These are phyloP conservation scores for Mycosphaerelloides madeirae DNA, from an alignment of 2,329 filamentous ascomycete species.

Conservation along the genomic window DNA sequence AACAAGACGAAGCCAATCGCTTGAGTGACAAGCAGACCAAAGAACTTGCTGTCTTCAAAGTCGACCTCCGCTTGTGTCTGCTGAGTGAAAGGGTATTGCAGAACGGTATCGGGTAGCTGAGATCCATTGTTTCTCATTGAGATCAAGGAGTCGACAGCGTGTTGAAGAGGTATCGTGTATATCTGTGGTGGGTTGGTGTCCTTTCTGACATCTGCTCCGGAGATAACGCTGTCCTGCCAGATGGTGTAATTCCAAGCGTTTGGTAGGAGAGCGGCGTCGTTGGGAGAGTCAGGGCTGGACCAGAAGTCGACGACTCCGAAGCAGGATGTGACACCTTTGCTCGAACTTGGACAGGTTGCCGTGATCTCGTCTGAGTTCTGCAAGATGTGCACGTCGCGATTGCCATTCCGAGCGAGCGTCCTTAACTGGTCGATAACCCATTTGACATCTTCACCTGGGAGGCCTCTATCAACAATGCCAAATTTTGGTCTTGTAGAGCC, in stretches of 20 bases:
- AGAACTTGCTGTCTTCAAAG: constrained; percentile 64
- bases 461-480: constrained; percentile 70
- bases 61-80: constrained; percentile 62
- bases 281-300: constrained; percentile 66
- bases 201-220: constrained; percentile 66
- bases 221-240: constrained; percentile 62
- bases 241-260: constrained; percentile 69
- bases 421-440: constrained; percentile 62
- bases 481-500: constrained; percentile 60
- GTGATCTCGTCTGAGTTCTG: constrained; percentile 56
- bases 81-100: constrained; percentile 72
- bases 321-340: constrained; percentile 61
- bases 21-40: constrained; percentile 67
- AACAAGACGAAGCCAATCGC: constrained; percentile 73
- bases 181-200: constrained; percentile 67
- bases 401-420: constrained; percentile 51
- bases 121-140: constrained; percentile 45
- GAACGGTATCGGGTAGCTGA: constrained; percentile 35
- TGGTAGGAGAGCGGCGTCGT: constrained; percentile 36
- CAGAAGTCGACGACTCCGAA: constrained; percentile 71
- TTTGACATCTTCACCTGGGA: constrained; percentile 62
- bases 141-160: constrained; percentile 69
- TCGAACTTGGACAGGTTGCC: constrained; percentile 53
- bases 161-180: constrained; percentile 74
- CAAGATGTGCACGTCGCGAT: constrained; percentile 51